phyloP scores from a whole-genome alignment of 495 filamentous ascomycete species.

The Annulohypoxylon stygium region DNA sequence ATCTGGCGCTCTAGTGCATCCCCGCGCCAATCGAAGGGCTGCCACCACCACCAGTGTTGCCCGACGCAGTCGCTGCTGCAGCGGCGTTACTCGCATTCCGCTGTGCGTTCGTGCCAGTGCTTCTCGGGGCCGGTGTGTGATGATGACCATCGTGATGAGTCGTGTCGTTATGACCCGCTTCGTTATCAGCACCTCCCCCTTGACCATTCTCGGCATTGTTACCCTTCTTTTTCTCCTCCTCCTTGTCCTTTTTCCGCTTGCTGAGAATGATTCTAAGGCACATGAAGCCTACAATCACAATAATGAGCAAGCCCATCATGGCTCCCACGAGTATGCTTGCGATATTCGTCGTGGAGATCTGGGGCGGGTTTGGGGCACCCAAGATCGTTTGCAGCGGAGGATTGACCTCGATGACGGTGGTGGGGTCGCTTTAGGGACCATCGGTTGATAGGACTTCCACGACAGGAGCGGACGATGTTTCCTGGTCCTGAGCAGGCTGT shows the following conservation, averaged over 20 bases:
- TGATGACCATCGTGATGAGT: no score
- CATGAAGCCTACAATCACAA: not conserved
- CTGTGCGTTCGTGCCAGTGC: no score
- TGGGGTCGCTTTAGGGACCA: not conserved
- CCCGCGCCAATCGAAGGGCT: no score
- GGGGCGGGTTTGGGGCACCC: not conserved
- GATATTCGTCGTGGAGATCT: not conserved
- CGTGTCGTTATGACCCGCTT: not conserved
- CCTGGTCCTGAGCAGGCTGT: no score
- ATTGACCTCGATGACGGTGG: not conserved
- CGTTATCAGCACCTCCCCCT: not conserved
- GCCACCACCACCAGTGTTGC: no score
- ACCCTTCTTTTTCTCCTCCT: not conserved
- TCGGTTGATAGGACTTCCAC: no score
- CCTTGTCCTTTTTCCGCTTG: not conserved
- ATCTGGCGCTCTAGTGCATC: no score
- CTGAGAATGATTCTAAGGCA: not conserved
- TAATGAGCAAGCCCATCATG: not conserved
- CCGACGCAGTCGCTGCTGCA: no score
- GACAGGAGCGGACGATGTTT: no score
- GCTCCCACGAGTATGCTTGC: not conserved
- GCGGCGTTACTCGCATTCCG: no score
- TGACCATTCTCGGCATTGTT: not conserved
- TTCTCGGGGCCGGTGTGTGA: no score
- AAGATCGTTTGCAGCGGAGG: not conserved